phyloP scores from a whole-genome alignment of 2,329 filamentous ascomycete genomes.

The Trichoderma arundinaceum region DNA sequence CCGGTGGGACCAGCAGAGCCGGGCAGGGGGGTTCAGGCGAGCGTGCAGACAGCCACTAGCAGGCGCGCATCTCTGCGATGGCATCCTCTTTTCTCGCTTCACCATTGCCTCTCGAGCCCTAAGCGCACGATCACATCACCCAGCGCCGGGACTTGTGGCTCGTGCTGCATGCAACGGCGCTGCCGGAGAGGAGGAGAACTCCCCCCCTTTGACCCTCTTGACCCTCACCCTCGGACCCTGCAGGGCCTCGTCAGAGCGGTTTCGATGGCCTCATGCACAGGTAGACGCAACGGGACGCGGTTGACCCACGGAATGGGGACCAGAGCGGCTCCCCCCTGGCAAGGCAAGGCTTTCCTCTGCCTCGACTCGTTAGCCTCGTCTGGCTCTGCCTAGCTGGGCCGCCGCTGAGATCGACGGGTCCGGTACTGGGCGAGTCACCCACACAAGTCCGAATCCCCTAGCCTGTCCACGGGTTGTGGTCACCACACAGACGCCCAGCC shows the following conservation, averaged over 20 bases:
- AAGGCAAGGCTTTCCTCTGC: constrained; percentile 29
- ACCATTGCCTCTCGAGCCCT: no score
- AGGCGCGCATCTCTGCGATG: background rate
- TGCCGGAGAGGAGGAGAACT: background rate
- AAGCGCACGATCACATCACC: background rate
- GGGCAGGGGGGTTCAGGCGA: constrained; percentile 23
- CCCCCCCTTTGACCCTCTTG: background rate
- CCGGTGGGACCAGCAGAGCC: background rate
- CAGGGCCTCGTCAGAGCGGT: background rate
- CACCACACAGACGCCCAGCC: constrained; percentile 29
- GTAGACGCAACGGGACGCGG: constrained; percentile 26
- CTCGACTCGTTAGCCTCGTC: constrained; percentile 31
- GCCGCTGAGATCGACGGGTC: constrained; percentile 31
- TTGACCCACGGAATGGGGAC: constrained; percentile 30
- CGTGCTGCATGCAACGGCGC: constrained; percentile 20
- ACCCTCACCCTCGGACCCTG: background rate
- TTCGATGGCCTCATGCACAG: constrained; percentile 22
- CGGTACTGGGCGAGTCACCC: constrained; percentile 27
- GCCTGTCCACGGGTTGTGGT: constrained; percentile 10
- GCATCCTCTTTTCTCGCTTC: no score
- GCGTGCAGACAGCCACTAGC: constrained; percentile 14
- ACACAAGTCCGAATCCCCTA: constrained; percentile 19
- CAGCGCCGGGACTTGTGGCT: background rate
- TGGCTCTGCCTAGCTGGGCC: constrained; percentile 21
- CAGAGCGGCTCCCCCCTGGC: constrained; percentile 17